A percentile compares a stretch with the other conserved stretches of the same genome.
These are phyloP conservation scores for Jaltomata sinuosa DNA, from an alignment of 257 asterid genomes.

Conservation along the genomic window DNA sequence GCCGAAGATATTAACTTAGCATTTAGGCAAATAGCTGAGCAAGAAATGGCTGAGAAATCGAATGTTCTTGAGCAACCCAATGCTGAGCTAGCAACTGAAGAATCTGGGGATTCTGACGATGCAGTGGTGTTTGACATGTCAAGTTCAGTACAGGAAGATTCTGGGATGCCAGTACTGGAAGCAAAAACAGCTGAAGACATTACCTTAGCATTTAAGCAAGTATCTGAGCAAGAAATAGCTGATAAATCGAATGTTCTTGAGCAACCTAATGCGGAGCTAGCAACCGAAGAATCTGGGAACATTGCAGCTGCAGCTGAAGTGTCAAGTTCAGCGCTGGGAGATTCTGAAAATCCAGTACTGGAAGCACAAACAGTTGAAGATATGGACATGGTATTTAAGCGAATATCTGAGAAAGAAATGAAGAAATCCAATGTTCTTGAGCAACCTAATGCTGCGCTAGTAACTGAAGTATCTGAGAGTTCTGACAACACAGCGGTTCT, in stretches of 20 bases:
- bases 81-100: not conserved
- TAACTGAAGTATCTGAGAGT: not conserved
- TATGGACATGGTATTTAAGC: not conserved
- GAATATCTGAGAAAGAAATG: conserved; percentile 9
- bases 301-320: not conserved
- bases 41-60: not conserved
- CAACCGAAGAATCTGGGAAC: not conserved
- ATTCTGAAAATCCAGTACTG: not conserved
- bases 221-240: not conserved
- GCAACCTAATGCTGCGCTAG: not conserved
- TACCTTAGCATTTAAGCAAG: conserved; percentile 15
- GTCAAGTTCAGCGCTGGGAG: not conserved
- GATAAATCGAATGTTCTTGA: conserved; percentile 9
- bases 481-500: not conserved
- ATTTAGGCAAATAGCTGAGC: not conserved
- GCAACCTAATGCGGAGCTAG: not conserved
- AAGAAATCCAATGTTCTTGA: conserved; percentile 8
- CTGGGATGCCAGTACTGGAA: conserved; percentile 20
- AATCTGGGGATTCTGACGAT: not conserved
- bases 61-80: not conserved
- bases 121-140: not conserved
- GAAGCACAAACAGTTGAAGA: conserved; percentile 1
- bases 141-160: not conserved
- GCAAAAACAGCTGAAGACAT: conserved; percentile 20
- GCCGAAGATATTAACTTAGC: conserved; percentile 7